These are phyloP conservation scores for Russula emetica DNA, from an alignment of 768 basidiomycete species.

Conservation along the genomic window DNA sequence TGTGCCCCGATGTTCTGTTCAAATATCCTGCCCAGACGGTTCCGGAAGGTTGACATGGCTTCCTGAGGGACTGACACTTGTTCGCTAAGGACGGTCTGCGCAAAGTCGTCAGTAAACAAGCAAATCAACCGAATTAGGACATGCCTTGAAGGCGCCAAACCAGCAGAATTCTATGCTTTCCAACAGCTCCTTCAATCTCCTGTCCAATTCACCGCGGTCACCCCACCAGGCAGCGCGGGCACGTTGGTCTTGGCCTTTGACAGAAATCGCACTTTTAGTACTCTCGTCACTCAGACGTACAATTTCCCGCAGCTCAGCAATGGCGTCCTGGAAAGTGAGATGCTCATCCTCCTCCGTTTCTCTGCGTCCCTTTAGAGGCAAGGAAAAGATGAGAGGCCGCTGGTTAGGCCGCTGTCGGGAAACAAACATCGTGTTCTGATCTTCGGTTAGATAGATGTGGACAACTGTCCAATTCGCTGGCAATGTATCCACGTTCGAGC, in stretches of 20 bases:
- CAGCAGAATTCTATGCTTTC: constrained; percentile 92
- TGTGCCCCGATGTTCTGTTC: constrained; percentile 54
- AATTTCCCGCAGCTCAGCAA: constrained; percentile 73
- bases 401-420: constrained; percentile 64
- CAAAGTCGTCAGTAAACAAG: not conserved
- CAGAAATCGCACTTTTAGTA: constrained; percentile 63
- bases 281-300: constrained; percentile 73
- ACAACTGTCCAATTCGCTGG: constrained; percentile 81
- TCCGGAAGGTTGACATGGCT: constrained; percentile 53
- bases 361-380: constrained; percentile 81
- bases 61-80: constrained; percentile 42
- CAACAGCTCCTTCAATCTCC: constrained; percentile 65
- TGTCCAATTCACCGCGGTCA: constrained; percentile 69
- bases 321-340: constrained; percentile 70
- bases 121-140: constrained; percentile 25
- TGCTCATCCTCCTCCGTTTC: constrained; percentile 68
- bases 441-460: constrained; percentile 77
- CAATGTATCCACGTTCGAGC: constrained; percentile 43
- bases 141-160: constrained; percentile 96
- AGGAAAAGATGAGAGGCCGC: constrained; percentile 75
- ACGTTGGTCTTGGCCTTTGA: constrained; percentile 62
- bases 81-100: constrained; percentile 60
- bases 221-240: constrained; percentile 85
- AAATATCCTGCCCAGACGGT: constrained; percentile 72
- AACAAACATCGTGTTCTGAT: constrained; percentile 78